phyloP scores from a whole-genome alignment of 257 asterid genomes.

The Echites panduratus region DNA sequence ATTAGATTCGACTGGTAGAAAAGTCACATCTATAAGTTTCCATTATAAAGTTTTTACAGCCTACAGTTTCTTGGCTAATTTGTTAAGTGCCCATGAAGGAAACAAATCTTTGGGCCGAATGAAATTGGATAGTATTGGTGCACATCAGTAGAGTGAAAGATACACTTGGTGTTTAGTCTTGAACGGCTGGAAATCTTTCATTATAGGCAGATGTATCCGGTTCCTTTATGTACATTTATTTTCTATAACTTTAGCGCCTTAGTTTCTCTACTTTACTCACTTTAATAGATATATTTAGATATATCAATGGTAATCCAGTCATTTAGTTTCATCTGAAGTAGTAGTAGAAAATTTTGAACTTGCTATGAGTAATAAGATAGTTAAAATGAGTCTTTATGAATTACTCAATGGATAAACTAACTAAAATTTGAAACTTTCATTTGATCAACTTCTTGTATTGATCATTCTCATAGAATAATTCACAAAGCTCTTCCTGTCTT shows the following conservation, averaged over 20 bases:
- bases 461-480: not conserved
- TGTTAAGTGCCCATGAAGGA: not conserved
- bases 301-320: not conserved
- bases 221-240: not conserved
- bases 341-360: not conserved
- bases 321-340: not conserved
- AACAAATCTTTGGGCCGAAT: not conserved
- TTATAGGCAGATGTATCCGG: not conserved
- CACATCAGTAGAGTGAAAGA: not conserved
- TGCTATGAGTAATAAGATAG: not conserved
- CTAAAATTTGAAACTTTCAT: not conserved
- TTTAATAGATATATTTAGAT: too few species aligned
- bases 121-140: not conserved
- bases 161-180: not conserved
- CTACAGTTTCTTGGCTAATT: not conserved
- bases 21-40: not conserved
- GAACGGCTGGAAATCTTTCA: not conserved
- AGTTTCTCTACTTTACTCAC: not conserved
- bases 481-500: constrained; percentile 7
- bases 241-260: not conserved
- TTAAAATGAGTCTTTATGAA: not conserved
- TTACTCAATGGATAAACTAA: not conserved
- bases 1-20: not conserved
- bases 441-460: not conserved
- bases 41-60: not conserved